These are phyloP conservation scores for Tetracladium setigerum DNA, from an alignment of 495 filamentous ascomycete species.

Conservation along the genomic window DNA sequence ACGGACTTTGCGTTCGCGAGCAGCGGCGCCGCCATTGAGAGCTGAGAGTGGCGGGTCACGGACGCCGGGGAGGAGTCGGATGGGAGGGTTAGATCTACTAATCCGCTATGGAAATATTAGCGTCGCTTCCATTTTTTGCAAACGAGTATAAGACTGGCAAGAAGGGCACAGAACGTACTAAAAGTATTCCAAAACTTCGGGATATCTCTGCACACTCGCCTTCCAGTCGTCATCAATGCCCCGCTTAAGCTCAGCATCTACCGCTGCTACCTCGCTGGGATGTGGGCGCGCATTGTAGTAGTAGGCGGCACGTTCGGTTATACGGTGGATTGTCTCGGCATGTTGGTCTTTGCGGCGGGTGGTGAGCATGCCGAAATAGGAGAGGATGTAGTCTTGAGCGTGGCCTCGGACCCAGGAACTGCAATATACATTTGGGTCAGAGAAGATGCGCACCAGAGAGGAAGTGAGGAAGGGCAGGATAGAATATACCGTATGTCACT, in stretches of 20 bases:
- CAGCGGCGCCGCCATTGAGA: constrained; percentile 23
- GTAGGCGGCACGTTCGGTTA: constrained; percentile 50
- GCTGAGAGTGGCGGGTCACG: constrained; percentile 49
- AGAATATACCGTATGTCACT: constrained; percentile 54
- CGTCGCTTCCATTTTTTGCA: too few relatives aligned
- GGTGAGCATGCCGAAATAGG: constrained; percentile 55
- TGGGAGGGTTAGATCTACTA: constrained; percentile 54
- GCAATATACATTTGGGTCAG: neutral
- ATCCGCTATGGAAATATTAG: too few relatives aligned
- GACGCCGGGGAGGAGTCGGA: constrained; percentile 41
- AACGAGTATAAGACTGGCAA: too few relatives aligned
- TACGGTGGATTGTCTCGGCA: constrained; percentile 43
- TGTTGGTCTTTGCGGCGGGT: constrained; percentile 52
- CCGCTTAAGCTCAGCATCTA: constrained; percentile 51
- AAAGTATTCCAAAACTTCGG: constrained; percentile 67
- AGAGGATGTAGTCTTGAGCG: constrained; percentile 61
- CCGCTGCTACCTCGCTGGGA: constrained; percentile 48
- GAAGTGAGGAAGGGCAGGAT: constrained; percentile 10
- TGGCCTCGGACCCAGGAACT: constrained; percentile 57
- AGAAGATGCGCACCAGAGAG: too few relatives aligned
- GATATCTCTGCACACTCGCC: constrained; percentile 58
- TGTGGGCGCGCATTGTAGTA: constrained; percentile 47
- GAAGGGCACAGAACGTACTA: too few relatives aligned
- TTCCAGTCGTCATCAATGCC: constrained; percentile 72
- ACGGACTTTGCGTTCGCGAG: constrained; percentile 16